Conservation (phyloP, 306 rosid genomes). For the Styphnolobium japonicum region DNA sequence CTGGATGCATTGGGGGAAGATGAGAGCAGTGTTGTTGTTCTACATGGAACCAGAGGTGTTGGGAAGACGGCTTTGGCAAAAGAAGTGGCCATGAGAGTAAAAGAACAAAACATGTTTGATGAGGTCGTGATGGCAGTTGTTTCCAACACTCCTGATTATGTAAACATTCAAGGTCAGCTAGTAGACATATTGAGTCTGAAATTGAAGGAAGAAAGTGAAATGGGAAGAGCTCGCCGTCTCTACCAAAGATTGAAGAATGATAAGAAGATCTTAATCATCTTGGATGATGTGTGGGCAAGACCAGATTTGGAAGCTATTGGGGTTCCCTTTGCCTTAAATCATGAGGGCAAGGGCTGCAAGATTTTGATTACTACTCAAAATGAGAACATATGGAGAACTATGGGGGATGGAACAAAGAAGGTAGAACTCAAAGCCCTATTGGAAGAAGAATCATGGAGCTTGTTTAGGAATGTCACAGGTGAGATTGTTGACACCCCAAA, state of each 20-base stretch:
- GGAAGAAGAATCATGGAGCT: neutral
- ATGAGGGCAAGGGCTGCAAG: neutral
- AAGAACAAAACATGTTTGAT: neutral
- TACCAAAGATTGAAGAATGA: neutral
- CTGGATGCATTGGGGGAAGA: neutral
- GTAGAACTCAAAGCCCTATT: neutral
- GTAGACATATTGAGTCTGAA: conserved; percentile 7
- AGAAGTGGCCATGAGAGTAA: neutral
- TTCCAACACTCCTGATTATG: neutral
- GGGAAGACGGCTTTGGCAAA: neutral
- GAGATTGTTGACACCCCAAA: neutral
- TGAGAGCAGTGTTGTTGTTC: neutral
- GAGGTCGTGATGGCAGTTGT: neutral
- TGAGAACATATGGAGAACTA: neutral
- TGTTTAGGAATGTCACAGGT: neutral
- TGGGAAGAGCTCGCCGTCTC: conserved; percentile 10
- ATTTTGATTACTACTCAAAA: neutral
- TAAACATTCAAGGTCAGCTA: neutral
- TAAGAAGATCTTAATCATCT: neutral
- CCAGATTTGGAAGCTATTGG: conserved; percentile 1
- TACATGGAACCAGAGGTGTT: neutral
- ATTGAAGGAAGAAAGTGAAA: neutral
- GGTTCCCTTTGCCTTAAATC: neutral
- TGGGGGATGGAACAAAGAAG: neutral
- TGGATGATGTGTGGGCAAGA: conserved; percentile 1